phyloP scores from a whole-genome alignment of 2,329 filamentous ascomycete genomes.

The Aspergillus melleus region DNA sequence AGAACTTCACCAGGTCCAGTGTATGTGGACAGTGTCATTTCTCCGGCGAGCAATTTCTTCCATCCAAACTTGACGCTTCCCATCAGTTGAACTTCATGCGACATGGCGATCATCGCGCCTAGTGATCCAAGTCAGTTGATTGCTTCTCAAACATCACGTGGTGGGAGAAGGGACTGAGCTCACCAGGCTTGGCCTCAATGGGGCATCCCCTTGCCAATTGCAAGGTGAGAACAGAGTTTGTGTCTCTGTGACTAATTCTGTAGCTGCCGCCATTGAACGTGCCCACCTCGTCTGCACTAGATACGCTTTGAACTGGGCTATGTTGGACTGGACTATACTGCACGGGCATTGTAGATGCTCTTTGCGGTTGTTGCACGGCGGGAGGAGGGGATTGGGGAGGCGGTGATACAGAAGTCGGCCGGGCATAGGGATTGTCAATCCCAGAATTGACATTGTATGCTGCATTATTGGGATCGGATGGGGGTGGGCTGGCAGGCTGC shows the following conservation, averaged over 20 bases:
- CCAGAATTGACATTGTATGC: constrained; percentile 9
- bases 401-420: constrained; percentile 2
- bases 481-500: constrained; percentile 18
- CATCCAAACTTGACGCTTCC: constrained; percentile 81
- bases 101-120: constrained; percentile 95
- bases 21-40: constrained; percentile 75
- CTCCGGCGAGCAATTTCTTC: constrained; percentile 85
- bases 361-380: not conserved
- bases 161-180: not conserved
- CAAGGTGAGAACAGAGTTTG: constrained; percentile 83
- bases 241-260: constrained; percentile 86
- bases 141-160: not conserved
- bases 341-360: constrained; percentile 15
- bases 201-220: constrained; percentile 90
- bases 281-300: constrained; percentile 80
- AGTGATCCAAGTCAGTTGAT: not conserved
- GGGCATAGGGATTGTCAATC: not conserved
- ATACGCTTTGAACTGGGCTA: constrained; percentile 22
- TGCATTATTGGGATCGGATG: constrained; percentile 11
- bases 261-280: constrained; percentile 97
- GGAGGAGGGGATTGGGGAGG: constrained; percentile 15
- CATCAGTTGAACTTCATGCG: constrained; percentile 78
- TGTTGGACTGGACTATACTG: constrained; percentile 9
- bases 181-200: constrained; percentile 74
- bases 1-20: constrained; percentile 90